phyloP scores from a whole-genome alignment of 495 filamentous ascomycete genomes.

The Tuber microsphaerosporum region DNA sequence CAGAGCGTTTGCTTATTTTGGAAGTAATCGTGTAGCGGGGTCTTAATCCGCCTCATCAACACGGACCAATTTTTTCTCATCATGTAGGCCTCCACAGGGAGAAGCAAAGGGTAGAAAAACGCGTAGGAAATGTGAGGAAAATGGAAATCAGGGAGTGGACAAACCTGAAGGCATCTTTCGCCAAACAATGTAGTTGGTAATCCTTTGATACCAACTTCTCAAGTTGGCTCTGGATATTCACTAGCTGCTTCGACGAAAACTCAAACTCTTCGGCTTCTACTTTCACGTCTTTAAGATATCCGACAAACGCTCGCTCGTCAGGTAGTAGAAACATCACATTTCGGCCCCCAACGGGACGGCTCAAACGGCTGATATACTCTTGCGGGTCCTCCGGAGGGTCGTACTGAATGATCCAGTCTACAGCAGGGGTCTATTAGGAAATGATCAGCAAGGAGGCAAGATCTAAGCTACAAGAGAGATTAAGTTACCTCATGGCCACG shows the following conservation, averaged over 20 bases:
- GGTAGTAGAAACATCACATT: constrained; percentile 34
- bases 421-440: constrained; percentile 18
- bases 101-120: not conserved
- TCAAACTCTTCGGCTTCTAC: constrained; percentile 37
- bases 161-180: constrained; percentile 41
- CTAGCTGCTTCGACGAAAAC: constrained; percentile 35
- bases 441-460: constrained; percentile 8
- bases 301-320: constrained; percentile 24
- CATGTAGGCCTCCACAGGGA: constrained; percentile 15
- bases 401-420: constrained; percentile 39
- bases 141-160: constrained; percentile 6
- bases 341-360: constrained; percentile 17
- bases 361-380: constrained; percentile 23
- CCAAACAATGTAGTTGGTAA: constrained; percentile 30
- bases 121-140: not conserved
- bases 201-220: constrained; percentile 37
- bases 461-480: not conserved
- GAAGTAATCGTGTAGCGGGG: constrained; percentile 46
- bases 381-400: constrained; percentile 35
- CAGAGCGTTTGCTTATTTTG: constrained; percentile 44
- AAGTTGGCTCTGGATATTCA: constrained; percentile 26
- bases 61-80: constrained; percentile 50
- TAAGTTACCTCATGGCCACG: constrained; percentile 30
- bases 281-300: constrained; percentile 22
- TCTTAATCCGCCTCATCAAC: constrained; percentile 55